These are phyloP conservation scores for Pistacia vera DNA, from an alignment of 345 rosid genomes.

Conservation along the genomic window DNA sequence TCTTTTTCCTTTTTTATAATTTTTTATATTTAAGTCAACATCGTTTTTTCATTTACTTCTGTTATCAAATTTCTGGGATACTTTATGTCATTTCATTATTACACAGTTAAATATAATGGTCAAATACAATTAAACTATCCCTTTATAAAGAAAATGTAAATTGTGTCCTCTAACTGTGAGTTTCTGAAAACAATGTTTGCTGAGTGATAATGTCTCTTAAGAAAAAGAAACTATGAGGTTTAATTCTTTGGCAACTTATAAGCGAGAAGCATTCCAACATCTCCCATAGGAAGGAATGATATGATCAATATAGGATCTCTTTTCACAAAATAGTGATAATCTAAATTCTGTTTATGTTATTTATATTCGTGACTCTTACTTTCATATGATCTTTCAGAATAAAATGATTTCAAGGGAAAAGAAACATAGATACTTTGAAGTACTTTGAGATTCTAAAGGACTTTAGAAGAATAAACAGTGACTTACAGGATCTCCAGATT, in stretches of 20 bases:
- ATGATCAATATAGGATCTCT: slow-evolving; percentile 1
- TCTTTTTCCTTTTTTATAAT: too few relatives aligned
- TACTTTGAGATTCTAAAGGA: slow-evolving; percentile 11
- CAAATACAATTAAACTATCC: too few relatives aligned
- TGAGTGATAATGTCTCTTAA: too few relatives aligned
- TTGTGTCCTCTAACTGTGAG: too few relatives aligned
- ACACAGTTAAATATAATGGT: too few relatives aligned
- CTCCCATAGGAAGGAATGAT: slow-evolving; percentile 1
- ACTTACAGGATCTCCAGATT: slow-evolving; percentile 68
- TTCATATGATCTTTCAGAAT: neutral
- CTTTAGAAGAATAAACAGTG: slow-evolving; percentile 13
- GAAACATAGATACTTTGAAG: slow-evolving; percentile 1
- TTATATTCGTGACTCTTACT: neutral
- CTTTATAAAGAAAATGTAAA: too few relatives aligned
- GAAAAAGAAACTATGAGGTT: neutral
- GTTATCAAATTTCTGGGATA: too few relatives aligned
- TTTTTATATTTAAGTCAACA: too few relatives aligned
- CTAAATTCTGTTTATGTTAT: neutral
- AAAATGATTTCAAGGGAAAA: neutral
- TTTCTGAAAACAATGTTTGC: too few relatives aligned
- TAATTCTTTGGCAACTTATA: neutral
- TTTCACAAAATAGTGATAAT: neutral
- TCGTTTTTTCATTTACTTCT: too few relatives aligned
- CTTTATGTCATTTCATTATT: too few relatives aligned
- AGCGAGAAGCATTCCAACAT: neutral